Base-by-base conservation (phyloP, 768 basidiomycete genomes). In the Symmetrospora coprosmae region DNA sequence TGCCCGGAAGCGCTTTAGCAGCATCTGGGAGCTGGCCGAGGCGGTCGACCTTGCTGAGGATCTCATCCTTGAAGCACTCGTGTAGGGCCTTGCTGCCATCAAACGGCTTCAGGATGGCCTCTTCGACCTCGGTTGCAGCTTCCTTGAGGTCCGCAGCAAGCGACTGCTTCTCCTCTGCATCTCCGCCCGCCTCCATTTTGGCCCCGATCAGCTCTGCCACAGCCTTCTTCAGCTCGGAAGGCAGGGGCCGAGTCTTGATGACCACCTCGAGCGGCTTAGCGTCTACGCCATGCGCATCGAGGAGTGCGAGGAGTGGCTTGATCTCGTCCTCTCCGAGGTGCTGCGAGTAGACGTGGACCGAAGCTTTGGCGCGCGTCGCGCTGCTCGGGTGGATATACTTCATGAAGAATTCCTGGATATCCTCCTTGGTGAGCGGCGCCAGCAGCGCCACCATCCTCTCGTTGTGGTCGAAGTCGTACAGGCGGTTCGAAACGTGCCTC, bases 61-160 rank as follows among this genome's bases (percentile, higher is more conserved):
- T 50, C 30, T 50, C 49, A 30, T 50, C 33, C 21, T 50, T 5
- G 33, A 30, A 50, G 49, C 49, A 50, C 13, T 50, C 9, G 49
- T 50, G 49, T 35, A 50, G 49, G 14, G 33, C 49, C 4, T 21
- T 4, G 23, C 4, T 19, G 9, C 31, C n/a, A n/a, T n/a, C n/a
- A n/a, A n/a, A n/a, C n/a, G n/a, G n/a, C n/a, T n/a, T n/a, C n/a
- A n/a, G n/a, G n/a, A n/a, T n/a, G n/a, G n/a, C n/a, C n/a, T n/a
- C n/a, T n/a, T n/a, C n/a, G n/a, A n/a, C n/a, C n/a, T n/a, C n/a
- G n/a, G n/a, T n/a, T n/a, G n/a, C n/a, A n/a, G n/a, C n/a, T n/a
- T n/a, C n/a, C n/a, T n/a, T n/a, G n/a, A n/a, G n/a, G n/a, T n/a
- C n/a, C n/a, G n/a, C n/a, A n/a, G n/a, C n/a, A n/a, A n/a, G n/a